Conservation (phyloP, 352 stramenopile species). For the Phytophthora sp. region DNA sequence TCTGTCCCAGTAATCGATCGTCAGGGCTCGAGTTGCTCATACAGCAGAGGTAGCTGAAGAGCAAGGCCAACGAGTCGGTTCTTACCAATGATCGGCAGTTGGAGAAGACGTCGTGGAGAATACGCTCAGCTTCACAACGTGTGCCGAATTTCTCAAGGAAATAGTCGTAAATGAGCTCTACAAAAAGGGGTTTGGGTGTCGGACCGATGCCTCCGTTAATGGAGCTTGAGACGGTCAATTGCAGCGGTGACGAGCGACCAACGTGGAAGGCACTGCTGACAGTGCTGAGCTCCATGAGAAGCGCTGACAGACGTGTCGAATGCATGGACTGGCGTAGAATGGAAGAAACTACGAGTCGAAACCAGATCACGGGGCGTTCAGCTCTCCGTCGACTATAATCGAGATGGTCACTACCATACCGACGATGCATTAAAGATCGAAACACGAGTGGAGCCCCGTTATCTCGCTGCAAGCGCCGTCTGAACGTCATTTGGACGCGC, state of each 20-base stretch:
- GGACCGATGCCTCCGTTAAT: conserved; percentile 69
- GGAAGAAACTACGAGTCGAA: conserved; percentile 62
- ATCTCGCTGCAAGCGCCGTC: conserved; percentile 65
- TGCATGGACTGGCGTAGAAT: conserved; percentile 57
- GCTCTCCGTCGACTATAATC: conserved; percentile 42
- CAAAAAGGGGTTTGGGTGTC: conserved; percentile 59
- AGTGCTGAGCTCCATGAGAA: conserved; percentile 57
- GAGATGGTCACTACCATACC: conserved; percentile 48
- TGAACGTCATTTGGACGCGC: conserved; percentile 76
- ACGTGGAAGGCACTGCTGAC: conserved; percentile 47
- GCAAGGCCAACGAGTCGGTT: conserved; percentile 44
- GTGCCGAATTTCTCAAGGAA: conserved; percentile 75
- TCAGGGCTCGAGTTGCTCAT: conserved; percentile 68
- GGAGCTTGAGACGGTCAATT: conserved; percentile 31
- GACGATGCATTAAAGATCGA: conserved; percentile 71
- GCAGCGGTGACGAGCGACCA: conserved; percentile 18
- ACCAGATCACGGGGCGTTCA: conserved; percentile 61
- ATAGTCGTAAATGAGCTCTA: conserved; percentile 82
- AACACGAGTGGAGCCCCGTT: conserved; percentile 75
- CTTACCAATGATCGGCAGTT: conserved; percentile 68
- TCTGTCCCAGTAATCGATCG: conserved; percentile 69
- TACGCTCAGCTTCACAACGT: conserved; percentile 74
- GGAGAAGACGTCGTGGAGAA: conserved; percentile 84
- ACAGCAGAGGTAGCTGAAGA: conserved; percentile 78
- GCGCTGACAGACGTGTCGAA: conserved; percentile 26